Conservation (phyloP, 768 basidiomycete genomes). For the Agaricus blazei region DNA sequence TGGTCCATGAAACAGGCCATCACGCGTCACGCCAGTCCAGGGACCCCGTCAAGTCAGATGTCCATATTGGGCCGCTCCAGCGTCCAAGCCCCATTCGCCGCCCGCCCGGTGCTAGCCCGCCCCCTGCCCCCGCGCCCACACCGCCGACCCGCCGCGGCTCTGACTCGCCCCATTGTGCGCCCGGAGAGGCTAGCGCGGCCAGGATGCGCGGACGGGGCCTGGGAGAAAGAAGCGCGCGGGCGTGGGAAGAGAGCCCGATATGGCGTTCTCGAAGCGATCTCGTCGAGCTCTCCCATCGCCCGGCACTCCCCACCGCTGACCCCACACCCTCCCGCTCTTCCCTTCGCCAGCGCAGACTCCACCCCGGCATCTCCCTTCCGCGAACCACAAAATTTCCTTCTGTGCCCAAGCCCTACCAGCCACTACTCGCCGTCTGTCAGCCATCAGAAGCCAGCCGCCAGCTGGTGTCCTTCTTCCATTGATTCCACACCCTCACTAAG, state of each 20-base stretch:
- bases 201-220: background rate
- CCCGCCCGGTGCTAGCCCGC: background rate
- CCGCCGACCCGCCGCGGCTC: background rate
- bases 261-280: background rate
- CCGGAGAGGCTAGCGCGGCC: background rate
- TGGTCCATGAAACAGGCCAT: background rate
- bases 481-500: too few species aligned
- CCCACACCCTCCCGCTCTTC: background rate
- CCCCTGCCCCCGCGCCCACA: background rate
- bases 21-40: background rate
- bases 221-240: conserved; percentile 7
- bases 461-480: background rate
- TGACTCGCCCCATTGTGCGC: background rate
- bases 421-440: background rate
- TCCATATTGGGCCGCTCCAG: background rate
- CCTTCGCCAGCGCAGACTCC: background rate
- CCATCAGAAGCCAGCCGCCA: background rate
- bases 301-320: background rate
- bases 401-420: background rate
- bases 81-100: conserved; percentile 3
- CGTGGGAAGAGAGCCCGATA: conserved; percentile 3
- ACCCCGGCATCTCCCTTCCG: background rate
- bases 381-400: background rate
- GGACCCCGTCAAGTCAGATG: background rate
- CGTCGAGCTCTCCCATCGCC: too few species aligned